These are phyloP conservation scores for Butyriboletus loyo DNA, from an alignment of 768 basidiomycete species.

Conservation along the genomic window DNA sequence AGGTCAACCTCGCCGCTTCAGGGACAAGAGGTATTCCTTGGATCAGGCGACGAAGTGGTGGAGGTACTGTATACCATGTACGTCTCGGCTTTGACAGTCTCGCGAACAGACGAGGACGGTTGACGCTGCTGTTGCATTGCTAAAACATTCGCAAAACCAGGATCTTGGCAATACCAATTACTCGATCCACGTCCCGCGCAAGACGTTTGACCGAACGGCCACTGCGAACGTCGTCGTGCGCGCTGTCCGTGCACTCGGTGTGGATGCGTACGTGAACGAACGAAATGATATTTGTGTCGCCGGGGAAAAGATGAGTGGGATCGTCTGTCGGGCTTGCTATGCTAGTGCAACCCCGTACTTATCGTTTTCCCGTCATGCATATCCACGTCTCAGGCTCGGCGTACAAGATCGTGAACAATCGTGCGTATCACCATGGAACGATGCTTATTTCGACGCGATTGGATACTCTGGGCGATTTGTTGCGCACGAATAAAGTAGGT, in stretches of 20 bases:
- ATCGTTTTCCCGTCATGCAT: constrained; percentile 5
- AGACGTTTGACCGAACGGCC: constrained; percentile 71
- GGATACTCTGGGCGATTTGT: constrained; percentile 64
- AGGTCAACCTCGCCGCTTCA: constrained; percentile 74
- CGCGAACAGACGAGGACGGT: not conserved
- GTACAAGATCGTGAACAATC: constrained; percentile 87
- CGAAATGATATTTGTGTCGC: constrained; percentile 90
- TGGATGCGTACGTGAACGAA: constrained; percentile 80
- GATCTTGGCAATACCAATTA: constrained; percentile 98
- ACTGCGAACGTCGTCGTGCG: constrained; percentile 77
- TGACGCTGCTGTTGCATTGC: not conserved
- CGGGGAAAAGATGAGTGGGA: constrained; percentile 77
- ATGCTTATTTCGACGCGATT: constrained; percentile 91
- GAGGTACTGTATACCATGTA: constrained; percentile 96
- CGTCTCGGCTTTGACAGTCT: constrained; percentile 23
- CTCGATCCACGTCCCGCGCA: constrained; percentile 85
- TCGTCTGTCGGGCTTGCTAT: not conserved
- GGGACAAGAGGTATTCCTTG: constrained; percentile 59
- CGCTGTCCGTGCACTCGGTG: constrained; percentile 72
- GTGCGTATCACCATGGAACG: constrained; percentile 97
- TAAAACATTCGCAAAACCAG: constrained; percentile 41
- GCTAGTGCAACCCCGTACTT: not conserved
- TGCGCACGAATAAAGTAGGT: constrained; percentile 64
- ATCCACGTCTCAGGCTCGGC: constrained; percentile 93
- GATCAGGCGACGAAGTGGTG: constrained; percentile 84